Conservation (phyloP, 1,284 basidiomycete genomes). For the Tilletiaria anomala region DNA sequence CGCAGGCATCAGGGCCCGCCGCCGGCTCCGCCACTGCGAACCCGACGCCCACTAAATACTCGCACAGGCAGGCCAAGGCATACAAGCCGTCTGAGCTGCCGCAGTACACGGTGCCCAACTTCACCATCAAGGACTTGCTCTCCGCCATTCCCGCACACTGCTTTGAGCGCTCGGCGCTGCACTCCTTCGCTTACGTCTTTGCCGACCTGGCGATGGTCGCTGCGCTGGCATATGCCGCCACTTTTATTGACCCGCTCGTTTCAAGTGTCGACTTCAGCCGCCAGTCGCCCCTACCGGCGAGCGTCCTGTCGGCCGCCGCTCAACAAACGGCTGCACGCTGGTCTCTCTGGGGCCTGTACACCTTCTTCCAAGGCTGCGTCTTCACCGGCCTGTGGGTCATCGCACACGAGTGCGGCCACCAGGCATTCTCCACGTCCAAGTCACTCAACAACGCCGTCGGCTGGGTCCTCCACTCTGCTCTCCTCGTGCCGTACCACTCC, state of each 20-base stretch:
- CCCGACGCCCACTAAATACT: not conserved
- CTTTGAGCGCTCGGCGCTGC: conserved; percentile 74
- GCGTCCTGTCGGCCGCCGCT: conserved; percentile 53
- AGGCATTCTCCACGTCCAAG: conserved; percentile 2
- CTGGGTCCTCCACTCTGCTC: conserved; percentile 79
- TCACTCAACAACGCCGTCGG: conserved; percentile 78
- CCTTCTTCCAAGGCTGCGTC: conserved; percentile 69
- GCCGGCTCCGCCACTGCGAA: not conserved
- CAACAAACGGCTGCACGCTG: conserved; percentile 55
- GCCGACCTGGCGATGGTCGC: conserved; percentile 63
- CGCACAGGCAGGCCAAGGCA: not conserved
- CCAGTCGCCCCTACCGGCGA: too few relatives aligned
- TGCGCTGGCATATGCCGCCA: conserved; percentile 55
- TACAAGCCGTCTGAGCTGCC: not conserved
- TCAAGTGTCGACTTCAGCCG: conserved; percentile 12
- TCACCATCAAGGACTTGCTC: conserved; percentile 71
- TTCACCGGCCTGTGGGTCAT: conserved; percentile 89
- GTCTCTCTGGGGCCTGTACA: conserved; percentile 67
- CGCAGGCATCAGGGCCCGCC: not conserved
- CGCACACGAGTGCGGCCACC: conserved; percentile 43
- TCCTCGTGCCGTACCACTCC: conserved; percentile 92
- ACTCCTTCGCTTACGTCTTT: conserved; percentile 65
- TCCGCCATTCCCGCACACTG: conserved; percentile 79
- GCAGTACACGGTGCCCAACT: conserved; percentile 41
- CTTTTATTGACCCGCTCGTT: conserved; percentile 49